Evolutionary conservation across 192 early-diverging fungal species (phyloP).

Genomic region (Coemansia sp.): DNA sequence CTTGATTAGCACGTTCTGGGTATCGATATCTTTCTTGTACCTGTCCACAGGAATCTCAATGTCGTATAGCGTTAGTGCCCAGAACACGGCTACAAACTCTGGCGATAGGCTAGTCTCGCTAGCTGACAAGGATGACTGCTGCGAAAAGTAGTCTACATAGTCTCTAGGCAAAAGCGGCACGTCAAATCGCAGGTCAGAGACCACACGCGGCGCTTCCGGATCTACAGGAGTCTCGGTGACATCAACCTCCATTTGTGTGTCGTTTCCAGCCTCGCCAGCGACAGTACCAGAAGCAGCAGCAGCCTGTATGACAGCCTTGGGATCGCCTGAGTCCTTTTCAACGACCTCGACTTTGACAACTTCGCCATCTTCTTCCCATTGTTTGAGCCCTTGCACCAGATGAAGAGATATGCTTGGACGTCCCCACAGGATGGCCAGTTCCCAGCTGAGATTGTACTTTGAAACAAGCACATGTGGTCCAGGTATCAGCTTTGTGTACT

Average conservation of each 20-base stretch:
- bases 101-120: constrained; percentile 30
- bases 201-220: constrained; percentile 15
- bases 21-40: constrained; percentile 41
- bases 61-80: constrained; percentile 41
- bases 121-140: constrained; percentile 20
- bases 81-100: constrained; percentile 48
- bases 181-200: constrained; percentile 29
- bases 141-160: constrained; percentile 38
- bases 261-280: background rate
- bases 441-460: constrained; percentile 41
- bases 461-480: constrained; percentile 34
- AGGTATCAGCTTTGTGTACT: constrained; percentile 38
- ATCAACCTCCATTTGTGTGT: background rate
- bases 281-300: background rate
- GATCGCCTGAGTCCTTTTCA: background rate
- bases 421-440: constrained; percentile 43
- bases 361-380: constrained; percentile 41
- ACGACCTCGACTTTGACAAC: constrained; percentile 16
- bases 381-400: constrained; percentile 31
- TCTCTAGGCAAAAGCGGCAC: constrained; percentile 44
- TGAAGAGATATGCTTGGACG: constrained; percentile 33
- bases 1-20: constrained; percentile 28
- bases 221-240: background rate
- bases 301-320: background rate
- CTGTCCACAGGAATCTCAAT: constrained; percentile 36